Evolutionary conservation across 495 filamentous ascomycete species (phyloP).

Genomic region (Aspergillus leporis): DNA sequence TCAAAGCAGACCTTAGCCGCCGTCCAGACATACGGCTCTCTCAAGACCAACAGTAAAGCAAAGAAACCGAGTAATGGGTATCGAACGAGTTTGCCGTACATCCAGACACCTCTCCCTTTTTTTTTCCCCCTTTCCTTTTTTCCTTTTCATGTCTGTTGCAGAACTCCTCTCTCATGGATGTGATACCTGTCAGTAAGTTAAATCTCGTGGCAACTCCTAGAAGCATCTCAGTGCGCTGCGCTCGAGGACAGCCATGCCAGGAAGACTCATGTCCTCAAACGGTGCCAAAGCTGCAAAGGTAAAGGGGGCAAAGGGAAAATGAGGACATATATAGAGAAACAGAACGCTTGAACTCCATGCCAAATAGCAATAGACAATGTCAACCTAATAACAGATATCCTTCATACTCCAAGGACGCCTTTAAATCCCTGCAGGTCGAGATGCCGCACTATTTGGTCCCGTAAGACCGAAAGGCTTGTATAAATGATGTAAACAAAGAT

Average conservation of each 20-base stretch:
- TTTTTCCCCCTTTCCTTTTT: slow-evolving; percentile 10
- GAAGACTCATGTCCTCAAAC: slow-evolving; percentile 14
- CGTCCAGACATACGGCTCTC: neutral
- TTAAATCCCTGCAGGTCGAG: slow-evolving; percentile 10
- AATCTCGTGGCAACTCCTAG: neutral
- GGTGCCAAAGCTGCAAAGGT: slow-evolving; percentile 22
- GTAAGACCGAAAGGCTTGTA: neutral
- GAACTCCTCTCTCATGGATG: neutral
- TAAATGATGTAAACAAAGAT: slow-evolving; percentile 1
- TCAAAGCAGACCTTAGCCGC: neutral
- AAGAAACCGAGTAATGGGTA: slow-evolving; percentile 35
- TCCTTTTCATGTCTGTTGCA: neutral
- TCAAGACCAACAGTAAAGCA: neutral
- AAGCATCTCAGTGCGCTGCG: neutral
- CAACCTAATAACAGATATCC: slow-evolving; percentile 14
- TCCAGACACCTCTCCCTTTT: slow-evolving; percentile 14
- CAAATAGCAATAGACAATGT: slow-evolving; percentile 12
- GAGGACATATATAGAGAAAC: neutral
- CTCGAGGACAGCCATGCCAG: slow-evolving; percentile 13
- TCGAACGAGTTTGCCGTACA: slow-evolving; percentile 31
- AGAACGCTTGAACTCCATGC: slow-evolving; percentile 18
- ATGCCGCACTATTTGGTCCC: slow-evolving; percentile 14
- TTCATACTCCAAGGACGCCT: slow-evolving; percentile 28
- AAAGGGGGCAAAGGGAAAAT: slow-evolving; percentile 17
- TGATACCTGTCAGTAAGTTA: neutral